Base-by-base conservation (phyloP, 257 asterid species). In the Solanum clarkiae region DNA sequence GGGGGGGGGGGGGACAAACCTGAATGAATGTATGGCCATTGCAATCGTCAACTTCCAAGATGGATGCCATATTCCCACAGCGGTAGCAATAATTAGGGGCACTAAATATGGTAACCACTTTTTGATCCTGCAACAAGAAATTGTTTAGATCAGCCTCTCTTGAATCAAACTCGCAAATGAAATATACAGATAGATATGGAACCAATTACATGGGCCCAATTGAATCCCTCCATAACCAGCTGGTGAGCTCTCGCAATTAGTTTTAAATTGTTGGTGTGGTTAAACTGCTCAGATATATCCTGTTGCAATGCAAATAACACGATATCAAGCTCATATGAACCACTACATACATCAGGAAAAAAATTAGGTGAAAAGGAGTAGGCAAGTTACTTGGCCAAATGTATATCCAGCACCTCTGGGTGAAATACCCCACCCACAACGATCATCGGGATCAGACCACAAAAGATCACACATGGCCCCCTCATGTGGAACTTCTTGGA, bases 391-490 rank as follows among this genome's bases (percentile, higher is more conserved):
- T 87, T 93, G 97, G 90, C 97, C 98, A 84, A 94, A 94, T 74
- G 95, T 94, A 88, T 93, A 94, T 86, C 98, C 98, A 87, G 97
- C 98, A 68, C 98, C 98, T 88, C 98, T 88, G 14, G 98, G 97
- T 82, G 98, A 94, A 85, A 93, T 92, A 54, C 97, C 98, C 98
- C 97, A 94, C 86, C 98, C 98, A 80, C 94, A 93, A 7, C 95
- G 94, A 87, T 94, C 97, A 89, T 94, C 98, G 59, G 95, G 97
- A 80, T 94, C 98, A 24, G 98, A 94, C 98, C 98, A 94, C 85
- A 94, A 88, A 59, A 93, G 96, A 88, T 94, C 98, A 84, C 98
- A 94, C 97, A 94, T 94, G 71, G 95, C 92, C 32, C 98, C 97
- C 86, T 94, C 97, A 12, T 93, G 98, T 75, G 97, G 98, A 86